Evolutionary conservation across 352 stramenopile genomes (phyloP), one percentile per base, ranked within the genome.

Genomic region (Phytophthora citricola): DNA sequence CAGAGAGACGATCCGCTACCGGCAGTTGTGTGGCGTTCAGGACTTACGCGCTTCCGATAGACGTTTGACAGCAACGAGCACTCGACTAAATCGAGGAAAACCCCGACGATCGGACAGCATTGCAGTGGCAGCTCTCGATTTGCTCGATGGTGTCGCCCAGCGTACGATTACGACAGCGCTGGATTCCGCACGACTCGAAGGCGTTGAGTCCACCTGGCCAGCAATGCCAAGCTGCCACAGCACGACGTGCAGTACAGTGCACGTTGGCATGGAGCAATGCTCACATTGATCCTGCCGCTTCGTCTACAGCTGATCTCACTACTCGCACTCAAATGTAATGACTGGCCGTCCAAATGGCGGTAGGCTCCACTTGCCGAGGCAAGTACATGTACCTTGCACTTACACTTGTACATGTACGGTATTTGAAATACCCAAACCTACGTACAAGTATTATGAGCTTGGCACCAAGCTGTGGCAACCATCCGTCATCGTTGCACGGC

Each of bases 251-350:
- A 20, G 17, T 20, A 20, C 17, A 20, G 17, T 20, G 24, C 24
- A 26, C 24, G 45, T n/a, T 51, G 26, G 5, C 29, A 31, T 20
- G 22, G 38, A 22, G 14, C 38, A 43, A 45, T 24, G 26, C 27
- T 22, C 15, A 36, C 20, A 9, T 20, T 17, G 29, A 29, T 40
- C 27, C 27, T 45, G 9, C 10, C 26, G 60, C 36, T 58, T 48
- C 39, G 54, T 58, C 44, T 63, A 45, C 61, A 58, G 15, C 20
- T 54, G 22, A 58, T 64, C 53, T 69, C 53, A 43, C 60, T 56
- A 57, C 61, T 58, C 61, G 52, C 24, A 40, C 20, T 11, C 40
- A 20, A 56, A 36, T 39, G 52, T 57, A 56, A 55, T 53, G 49
- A 6, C 15, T 46, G n/a, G 11, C 44, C 45, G 22, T 63, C 17